phyloP scores from a whole-genome alignment of 2,329 filamentous ascomycete species.

The Cladorrhinum sp. region DNA sequence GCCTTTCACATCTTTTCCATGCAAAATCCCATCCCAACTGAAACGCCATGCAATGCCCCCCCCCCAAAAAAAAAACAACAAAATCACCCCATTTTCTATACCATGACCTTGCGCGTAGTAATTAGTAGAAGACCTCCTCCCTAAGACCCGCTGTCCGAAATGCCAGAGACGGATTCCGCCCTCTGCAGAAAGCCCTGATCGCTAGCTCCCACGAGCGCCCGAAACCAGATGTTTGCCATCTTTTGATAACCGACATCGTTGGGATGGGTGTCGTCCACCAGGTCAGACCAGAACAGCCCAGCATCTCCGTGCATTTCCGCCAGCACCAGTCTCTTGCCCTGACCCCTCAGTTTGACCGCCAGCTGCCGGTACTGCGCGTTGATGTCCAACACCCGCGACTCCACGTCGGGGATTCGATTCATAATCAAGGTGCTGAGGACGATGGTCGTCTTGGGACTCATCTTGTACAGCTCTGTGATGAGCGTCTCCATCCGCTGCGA shows the following conservation, averaged over 20 bases:
- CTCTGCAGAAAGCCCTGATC: slow-evolving; percentile 35
- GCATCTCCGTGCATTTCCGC: slow-evolving; percentile 39
- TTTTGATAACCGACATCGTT: slow-evolving; percentile 39
- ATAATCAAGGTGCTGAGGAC: slow-evolving; percentile 39
- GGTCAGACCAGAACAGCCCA: slow-evolving; percentile 32
- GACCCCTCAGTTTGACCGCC: slow-evolving; percentile 26
- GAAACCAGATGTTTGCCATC: slow-evolving; percentile 40
- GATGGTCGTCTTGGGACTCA: slow-evolving; percentile 34
- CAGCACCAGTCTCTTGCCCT: slow-evolving; percentile 35
- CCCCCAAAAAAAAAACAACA: background rate
- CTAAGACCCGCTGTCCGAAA: slow-evolving; percentile 24
- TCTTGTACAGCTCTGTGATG: slow-evolving; percentile 34
- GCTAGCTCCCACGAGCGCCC: slow-evolving; percentile 28
- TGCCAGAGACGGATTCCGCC: slow-evolving; percentile 21
- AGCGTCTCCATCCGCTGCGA: slow-evolving; percentile 35
- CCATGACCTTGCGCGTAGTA: no score
- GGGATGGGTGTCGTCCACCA: slow-evolving; percentile 41
- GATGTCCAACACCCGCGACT: slow-evolving; percentile 32
- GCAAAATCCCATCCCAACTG: background rate
- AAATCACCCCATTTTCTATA: background rate
- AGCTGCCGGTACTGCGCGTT: slow-evolving; percentile 36
- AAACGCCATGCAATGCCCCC: slow-evolving; percentile 1
- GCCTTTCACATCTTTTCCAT: background rate
- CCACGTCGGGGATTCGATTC: slow-evolving; percentile 19
- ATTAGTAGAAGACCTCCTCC: no score